Evolutionary conservation across 2,329 filamentous ascomycete genomes (phyloP), one percentile per base, ranked within the genome.

Genomic region (Coniochaeta ligniaria): DNA sequence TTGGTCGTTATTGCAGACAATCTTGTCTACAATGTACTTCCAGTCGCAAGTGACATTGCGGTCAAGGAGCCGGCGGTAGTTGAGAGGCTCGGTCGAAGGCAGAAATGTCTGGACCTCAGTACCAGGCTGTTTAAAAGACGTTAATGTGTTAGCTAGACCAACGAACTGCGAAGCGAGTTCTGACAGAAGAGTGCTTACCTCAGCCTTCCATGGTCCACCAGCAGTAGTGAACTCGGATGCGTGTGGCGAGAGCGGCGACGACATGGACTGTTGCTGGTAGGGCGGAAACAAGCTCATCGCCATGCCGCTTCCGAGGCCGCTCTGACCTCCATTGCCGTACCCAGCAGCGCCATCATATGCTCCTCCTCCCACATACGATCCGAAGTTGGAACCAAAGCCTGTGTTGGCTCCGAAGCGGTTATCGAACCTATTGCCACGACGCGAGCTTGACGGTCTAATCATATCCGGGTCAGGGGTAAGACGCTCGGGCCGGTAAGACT

Each of bases 1-100:
- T 75, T 99, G 95, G 71, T 99, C 95, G 74, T 99, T 98, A 78
- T 93, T 97, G 84, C 92, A 96, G 66, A 99, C 93, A 72, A 99
- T 99, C 81, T 98, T 98, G 79, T 99, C 94, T 60, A 99, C 95
- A 68, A 99, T 97, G 73, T 96, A 97, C 77, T 95, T 96, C 95
- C 94, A 99, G 78, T 99, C 96, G 77, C 94, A 98, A 70, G 91
- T 96, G 75, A 96, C 92, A 72, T 94, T 96, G 70, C 93, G 92
- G 71, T 99, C 95, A 55, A 98, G 85, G 43, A 99, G 83, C 60
- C 93, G 92, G 63, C 95, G 92, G 71, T 98, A 99, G 75, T 99
- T 98, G 69, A 98, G 83, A 12, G 94, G 95, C 75, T 99, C 95
- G 7, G 90, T 90, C 3, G 92, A 89, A 12, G 90, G 88, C 31